These are phyloP conservation scores for Ustilago trichophora DNA, from an alignment of 1,284 basidiomycete genomes.

Conservation along the genomic window DNA sequence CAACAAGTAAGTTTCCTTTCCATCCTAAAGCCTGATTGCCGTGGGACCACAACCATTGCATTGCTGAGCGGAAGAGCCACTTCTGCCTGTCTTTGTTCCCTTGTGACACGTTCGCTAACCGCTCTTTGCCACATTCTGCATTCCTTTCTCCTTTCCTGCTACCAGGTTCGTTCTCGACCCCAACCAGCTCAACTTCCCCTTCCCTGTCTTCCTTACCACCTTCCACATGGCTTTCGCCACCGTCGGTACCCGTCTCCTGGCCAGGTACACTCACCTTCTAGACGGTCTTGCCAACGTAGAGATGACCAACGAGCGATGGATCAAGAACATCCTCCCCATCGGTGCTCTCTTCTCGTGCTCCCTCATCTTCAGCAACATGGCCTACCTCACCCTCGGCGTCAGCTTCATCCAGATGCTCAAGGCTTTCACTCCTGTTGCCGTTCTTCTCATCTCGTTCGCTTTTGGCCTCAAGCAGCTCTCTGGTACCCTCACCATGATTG, in stretches of 20 bases:
- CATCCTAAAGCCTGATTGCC: no score
- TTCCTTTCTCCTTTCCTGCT: constrained; percentile 73
- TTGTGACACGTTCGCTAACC: no score
- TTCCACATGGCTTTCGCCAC: constrained; percentile 72
- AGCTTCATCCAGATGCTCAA: constrained; percentile 99
- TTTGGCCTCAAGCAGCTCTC: constrained; percentile 89
- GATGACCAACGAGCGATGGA: constrained; percentile 72
- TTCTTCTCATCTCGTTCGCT: constrained; percentile 90
- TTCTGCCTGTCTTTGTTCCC: no score
- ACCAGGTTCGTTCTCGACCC: constrained; percentile 46
- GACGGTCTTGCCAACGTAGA: constrained; percentile 83
- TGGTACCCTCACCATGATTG: constrained; percentile 80
- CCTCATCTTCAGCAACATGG: constrained; percentile 91
- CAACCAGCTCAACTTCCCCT: constrained; percentile 59
- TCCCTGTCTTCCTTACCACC: constrained; percentile 67
- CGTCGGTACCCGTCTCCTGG: constrained; percentile 85
- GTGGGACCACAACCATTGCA: no score
- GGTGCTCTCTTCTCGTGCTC: constrained; percentile 90
- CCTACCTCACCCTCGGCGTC: constrained; percentile 89
- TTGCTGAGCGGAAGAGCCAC: no score
- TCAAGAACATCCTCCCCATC: constrained; percentile 87
- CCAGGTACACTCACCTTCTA: constrained; percentile 86
- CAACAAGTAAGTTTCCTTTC: constrained; percentile 71
- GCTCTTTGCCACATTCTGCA: no score
- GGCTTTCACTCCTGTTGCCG: constrained; percentile 96